These are phyloP conservation scores for Platanus orientalis DNA, from an alignment of 164 flowering plant species.

Conservation along the genomic window DNA sequence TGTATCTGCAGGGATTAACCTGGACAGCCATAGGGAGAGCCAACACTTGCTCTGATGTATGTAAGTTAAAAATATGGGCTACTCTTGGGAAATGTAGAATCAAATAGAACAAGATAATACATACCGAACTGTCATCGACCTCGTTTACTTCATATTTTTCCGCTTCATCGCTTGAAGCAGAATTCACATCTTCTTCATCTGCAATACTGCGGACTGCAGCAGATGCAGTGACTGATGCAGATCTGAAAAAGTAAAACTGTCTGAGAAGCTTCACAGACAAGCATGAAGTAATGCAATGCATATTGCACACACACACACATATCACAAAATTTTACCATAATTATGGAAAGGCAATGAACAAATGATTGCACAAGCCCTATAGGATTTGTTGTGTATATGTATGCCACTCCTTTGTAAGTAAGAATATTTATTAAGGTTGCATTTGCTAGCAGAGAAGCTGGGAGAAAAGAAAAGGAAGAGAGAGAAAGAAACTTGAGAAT, in stretches of 20 bases:
- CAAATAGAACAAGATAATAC: conserved; percentile 16
- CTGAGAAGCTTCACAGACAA: background rate
- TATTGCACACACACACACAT: too few species aligned
- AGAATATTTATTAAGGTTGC: too few species aligned
- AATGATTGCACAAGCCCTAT: too few species aligned
- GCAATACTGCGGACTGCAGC: conserved; percentile 50
- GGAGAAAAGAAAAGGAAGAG: too few species aligned
- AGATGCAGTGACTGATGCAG: conserved; percentile 68
- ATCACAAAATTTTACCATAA: too few species aligned
- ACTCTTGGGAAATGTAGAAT: background rate
- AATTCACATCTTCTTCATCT: conserved; percentile 61
- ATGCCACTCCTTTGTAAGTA: too few species aligned
- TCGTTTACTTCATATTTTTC: conserved; percentile 38
- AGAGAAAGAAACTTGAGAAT: too few species aligned
- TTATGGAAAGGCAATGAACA: too few species aligned
- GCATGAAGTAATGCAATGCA: background rate
- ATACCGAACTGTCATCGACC: conserved; percentile 65
- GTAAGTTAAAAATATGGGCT: too few species aligned
- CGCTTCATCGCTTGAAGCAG: conserved; percentile 70
- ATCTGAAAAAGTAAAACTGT: conserved; percentile 32
- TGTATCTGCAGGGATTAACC: background rate
- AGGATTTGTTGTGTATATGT: too few species aligned
- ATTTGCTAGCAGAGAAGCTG: too few species aligned
- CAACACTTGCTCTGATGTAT: background rate
- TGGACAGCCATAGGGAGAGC: background rate